These are phyloP conservation scores for Candida orba DNA, from an alignment of 805 yeast species.

Conservation along the genomic window DNA sequence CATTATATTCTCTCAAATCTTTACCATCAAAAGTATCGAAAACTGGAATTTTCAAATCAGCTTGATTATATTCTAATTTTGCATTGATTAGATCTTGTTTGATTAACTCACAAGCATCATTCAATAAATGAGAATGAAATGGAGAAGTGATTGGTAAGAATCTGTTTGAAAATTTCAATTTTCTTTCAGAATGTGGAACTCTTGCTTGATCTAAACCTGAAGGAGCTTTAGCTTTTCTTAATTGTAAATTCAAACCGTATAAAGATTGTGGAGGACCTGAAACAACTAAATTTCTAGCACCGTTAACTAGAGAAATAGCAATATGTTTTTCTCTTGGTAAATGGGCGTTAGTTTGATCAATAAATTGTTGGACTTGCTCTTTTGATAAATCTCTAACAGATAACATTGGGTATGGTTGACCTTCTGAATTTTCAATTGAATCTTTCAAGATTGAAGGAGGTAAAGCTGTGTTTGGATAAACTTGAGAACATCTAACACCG, in stretches of 20 bases:
- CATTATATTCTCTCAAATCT: conserved; percentile 54
- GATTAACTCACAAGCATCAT: conserved; percentile 62
- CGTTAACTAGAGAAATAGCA: conserved; percentile 85
- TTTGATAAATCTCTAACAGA: conserved; percentile 82
- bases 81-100: conserved; percentile 55
- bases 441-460: conserved; percentile 92
- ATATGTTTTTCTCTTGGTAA: conserved; percentile 88
- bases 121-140: conserved; percentile 86
- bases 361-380: conserved; percentile 70
- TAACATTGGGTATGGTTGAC: conserved; percentile 96
- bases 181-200: conserved; percentile 89
- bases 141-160: conserved; percentile 95
- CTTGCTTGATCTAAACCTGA: conserved; percentile 93
- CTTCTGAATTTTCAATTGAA: conserved; percentile 89
- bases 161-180: conserved; percentile 85
- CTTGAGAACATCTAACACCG: conserved; percentile 85
- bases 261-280: conserved; percentile 98
- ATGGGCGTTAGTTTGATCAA: conserved; percentile 85
- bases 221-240: conserved; percentile 92
- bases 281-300: conserved; percentile 91
- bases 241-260: conserved; percentile 86
- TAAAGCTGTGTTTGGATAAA: conserved; percentile 88
- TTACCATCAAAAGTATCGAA: conserved; percentile 83
- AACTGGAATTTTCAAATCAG: conserved; percentile 73
- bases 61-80: conserved; percentile 46